Base-by-base conservation (phyloP, 495 filamentous ascomycete genomes). In the Tricharina praecox region DNA sequence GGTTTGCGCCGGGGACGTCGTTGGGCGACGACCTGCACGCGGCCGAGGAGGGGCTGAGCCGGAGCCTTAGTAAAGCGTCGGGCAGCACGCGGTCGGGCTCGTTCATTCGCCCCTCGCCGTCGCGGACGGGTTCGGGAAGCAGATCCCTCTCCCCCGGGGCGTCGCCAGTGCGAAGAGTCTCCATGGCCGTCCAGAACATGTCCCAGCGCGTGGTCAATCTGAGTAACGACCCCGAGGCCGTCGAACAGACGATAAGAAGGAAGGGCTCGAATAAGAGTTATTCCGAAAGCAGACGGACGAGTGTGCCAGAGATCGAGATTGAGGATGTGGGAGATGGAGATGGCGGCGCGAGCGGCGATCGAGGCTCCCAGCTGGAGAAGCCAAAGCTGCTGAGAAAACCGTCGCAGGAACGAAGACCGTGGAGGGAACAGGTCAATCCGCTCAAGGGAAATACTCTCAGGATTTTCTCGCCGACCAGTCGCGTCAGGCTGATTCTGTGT, bases 151-250 rank as follows among this genome's bases (percentile, higher is more conserved):
- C 74, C 7, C 73, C 76, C 9, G 70, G 70, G 41, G 74, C 79
- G 34, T 77, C 85, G 28, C 62, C 93, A 45, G 71, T 73, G 18
- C 70, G 84, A 53, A 83, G 90, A 46, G 82, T 86, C 25, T 92
- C 87, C 3, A 90, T 96, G 57, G 79, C 58, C 15, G 48, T 99
- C 64, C 81, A 86, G 54, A 86, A 86, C 53, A 92, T 96, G 77
- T 95, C 92, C 16, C 85, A 94, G 65, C 85, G 90, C 63, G 85
- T 99, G 48, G 90, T 96, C 57, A 95, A 94, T 61, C 69, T 99
- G 49, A 93, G 88, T 66, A 93, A 90, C 58, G 75, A 78, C 39
- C 74, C 78, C 5, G 76, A 81, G 52, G 66, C 83, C 28, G 71
- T 90, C 16, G 83, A 88, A 52, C 78, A 85, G 51, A 73, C 72